A percentile compares a stretch with the other conserved stretches of the same genome.
Conservation (phyloP, 2,329 filamentous ascomycete genomes). For the Daldinia sp. region DNA sequence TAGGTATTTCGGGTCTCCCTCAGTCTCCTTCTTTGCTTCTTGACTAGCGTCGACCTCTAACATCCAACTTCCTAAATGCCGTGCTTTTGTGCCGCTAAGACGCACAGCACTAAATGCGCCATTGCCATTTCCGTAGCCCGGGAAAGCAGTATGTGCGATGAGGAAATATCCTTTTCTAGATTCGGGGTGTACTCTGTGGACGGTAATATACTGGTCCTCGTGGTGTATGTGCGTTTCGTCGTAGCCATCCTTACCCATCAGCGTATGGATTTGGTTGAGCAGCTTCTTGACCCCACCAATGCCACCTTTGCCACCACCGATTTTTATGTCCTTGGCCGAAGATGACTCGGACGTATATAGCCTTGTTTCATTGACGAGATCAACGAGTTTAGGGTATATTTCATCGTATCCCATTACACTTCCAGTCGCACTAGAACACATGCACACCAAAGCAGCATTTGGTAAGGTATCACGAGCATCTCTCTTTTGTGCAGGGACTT, state of each 20-base stretch:
- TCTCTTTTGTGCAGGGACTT: slow-evolving; percentile 92
- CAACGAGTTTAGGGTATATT: slow-evolving; percentile 91
- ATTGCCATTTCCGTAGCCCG: slow-evolving; percentile 86
- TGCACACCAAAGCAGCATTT: slow-evolving; percentile 91
- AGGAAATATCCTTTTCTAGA: slow-evolving; percentile 94
- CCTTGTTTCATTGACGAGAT: slow-evolving; percentile 88
- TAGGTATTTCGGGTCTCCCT: slow-evolving; percentile 75
- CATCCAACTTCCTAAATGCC: slow-evolving; percentile 88
- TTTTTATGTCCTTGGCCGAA: slow-evolving; percentile 63
- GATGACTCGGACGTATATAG: slow-evolving; percentile 83
- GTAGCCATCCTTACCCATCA: slow-evolving; percentile 95
- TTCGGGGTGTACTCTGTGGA: slow-evolving; percentile 91
- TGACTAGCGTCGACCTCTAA: slow-evolving; percentile 85
- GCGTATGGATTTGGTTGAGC: slow-evolving; percentile 90
- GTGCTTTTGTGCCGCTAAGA: slow-evolving; percentile 83
- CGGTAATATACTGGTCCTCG: slow-evolving; percentile 93
- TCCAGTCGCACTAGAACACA: slow-evolving; percentile 93
- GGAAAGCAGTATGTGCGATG: slow-evolving; percentile 95
- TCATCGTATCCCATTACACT: slow-evolving; percentile 99
- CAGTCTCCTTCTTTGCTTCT: slow-evolving; percentile 69
- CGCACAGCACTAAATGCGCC: slow-evolving; percentile 81
- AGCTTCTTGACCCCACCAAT: slow-evolving; percentile 93
- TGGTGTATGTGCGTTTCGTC: slow-evolving; percentile 97
- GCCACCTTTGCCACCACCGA: slow-evolving; percentile 77
- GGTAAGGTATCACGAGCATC: slow-evolving; percentile 93